phyloP scores from a whole-genome alignment of 1,284 basidiomycete species.

The Heterobasidion annosum region DNA sequence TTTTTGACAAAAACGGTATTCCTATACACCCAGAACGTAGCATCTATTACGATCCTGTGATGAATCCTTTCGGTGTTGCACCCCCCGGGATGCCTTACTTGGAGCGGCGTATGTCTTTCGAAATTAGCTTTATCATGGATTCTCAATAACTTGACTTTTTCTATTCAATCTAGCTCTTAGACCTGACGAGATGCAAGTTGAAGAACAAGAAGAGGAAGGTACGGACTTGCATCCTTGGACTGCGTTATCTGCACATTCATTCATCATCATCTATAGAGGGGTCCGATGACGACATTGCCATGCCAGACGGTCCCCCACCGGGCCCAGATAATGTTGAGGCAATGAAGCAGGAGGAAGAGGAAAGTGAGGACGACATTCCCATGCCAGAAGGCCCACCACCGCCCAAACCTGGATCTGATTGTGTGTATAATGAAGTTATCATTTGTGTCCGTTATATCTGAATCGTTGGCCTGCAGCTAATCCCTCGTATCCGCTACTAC shows the following conservation, averaged over 20 bases:
- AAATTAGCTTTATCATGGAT: no score
- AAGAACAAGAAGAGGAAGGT: slow-evolving; percentile 42
- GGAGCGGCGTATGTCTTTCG: slow-evolving; percentile 60
- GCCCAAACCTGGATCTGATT: slow-evolving; percentile 11
- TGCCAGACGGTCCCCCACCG: slow-evolving; percentile 75
- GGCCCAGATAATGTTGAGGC: slow-evolving; percentile 15
- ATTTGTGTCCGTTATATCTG: neutral
- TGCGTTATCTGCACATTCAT: neutral
- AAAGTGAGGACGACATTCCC: slow-evolving; percentile 73
- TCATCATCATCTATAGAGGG: slow-evolving; percentile 5
- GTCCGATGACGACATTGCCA: slow-evolving; percentile 49
- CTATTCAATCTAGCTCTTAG: slow-evolving; percentile 35
- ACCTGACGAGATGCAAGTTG: slow-evolving; percentile 51
- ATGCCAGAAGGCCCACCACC: slow-evolving; percentile 83
- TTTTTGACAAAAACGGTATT: slow-evolving; percentile 77
- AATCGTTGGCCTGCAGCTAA: neutral
- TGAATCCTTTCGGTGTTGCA: slow-evolving; percentile 93
- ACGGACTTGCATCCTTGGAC: slow-evolving; percentile 1
- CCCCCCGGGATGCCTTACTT: slow-evolving; percentile 95
- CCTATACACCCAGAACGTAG: slow-evolving; percentile 83
- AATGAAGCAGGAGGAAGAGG: slow-evolving; percentile 26
- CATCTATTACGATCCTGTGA: slow-evolving; percentile 86
- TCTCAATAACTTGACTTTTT: neutral
- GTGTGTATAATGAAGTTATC: slow-evolving; percentile 5
- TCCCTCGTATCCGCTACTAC: slow-evolving; percentile 13